These are phyloP conservation scores for Globisporangium splendens DNA, from an alignment of 352 stramenopile species.

Conservation along the genomic window DNA sequence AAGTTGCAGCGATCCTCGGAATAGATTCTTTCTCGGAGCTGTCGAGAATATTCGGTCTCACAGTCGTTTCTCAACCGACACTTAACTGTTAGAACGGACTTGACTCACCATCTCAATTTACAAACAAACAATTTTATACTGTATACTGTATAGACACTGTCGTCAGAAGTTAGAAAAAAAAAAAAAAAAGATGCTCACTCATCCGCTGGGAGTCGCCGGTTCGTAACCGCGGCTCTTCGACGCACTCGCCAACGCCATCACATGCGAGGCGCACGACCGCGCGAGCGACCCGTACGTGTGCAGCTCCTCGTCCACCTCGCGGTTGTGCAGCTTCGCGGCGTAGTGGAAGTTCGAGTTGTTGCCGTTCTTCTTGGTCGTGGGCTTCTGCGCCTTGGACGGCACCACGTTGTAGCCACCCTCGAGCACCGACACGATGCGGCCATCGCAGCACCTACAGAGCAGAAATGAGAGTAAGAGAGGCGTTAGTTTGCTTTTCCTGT, in stretches of 20 bases:
- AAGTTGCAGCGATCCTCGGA: background rate
- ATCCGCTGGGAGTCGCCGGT: too few relatives aligned
- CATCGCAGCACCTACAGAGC: conserved; percentile 75
- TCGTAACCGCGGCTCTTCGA: conserved; percentile 3
- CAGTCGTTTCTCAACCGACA: conserved; percentile 10
- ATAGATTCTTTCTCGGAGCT: conserved; percentile 12
- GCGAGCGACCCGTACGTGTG: conserved; percentile 51
- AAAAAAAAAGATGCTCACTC: too few relatives aligned
- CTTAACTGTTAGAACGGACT: conserved; percentile 22
- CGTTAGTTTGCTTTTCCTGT: background rate
- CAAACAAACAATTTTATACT: too few relatives aligned
- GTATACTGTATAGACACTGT: too few relatives aligned
- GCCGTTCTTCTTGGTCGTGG: conserved; percentile 31
- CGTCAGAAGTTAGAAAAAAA: too few relatives aligned
- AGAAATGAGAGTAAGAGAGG: background rate
- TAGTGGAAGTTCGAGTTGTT: conserved; percentile 52
- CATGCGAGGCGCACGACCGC: conserved; percentile 56
- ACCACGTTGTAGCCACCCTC: conserved; percentile 92
- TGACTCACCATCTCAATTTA: too few relatives aligned
- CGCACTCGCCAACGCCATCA: conserved; percentile 46
- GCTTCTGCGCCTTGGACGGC: conserved; percentile 29
- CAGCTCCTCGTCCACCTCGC: conserved; percentile 51
- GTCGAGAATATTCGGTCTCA: conserved; percentile 3
- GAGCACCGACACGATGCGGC: conserved; percentile 92
- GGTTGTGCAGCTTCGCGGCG: conserved; percentile 45